Base-by-base conservation (phyloP, 75 land plant genomes). In the Ceratopteris richardii region DNA sequence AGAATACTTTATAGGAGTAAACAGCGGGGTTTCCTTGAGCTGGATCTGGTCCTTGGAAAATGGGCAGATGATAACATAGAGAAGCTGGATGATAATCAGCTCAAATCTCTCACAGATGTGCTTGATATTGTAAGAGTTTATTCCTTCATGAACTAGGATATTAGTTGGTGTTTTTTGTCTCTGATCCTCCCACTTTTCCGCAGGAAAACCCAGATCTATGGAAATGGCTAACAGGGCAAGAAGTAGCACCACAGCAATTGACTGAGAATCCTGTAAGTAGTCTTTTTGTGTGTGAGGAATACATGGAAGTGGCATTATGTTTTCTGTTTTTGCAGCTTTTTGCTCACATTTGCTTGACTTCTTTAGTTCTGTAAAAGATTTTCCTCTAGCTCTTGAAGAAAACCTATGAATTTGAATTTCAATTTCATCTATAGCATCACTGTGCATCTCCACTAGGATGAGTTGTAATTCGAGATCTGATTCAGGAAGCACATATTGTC, bases 151-250 rank as follows among this genome's bases (percentile, higher is more conserved):
- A n/a, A n/a, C n/a, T n/a, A n/a, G 37, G 37, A 33, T 9, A 33
- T 33, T 3, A 9, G 37, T 9, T 33, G 37, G 7, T 33, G 37
- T 33, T 33, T 33, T 9, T 33, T 33, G 9, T 9, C 37, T 4
- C 7, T 9, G 3, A 33, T 33, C 7, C 37, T 33, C 7, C 9
- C 37, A 3, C 9, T 30, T 26, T 47, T 33, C 54, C 31, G 30
- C 65, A 91, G 97, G 97, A 92, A 72, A 92, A 85, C 54, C 97
- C 97, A 20, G 90, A 88, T 57, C 60, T 88, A 42, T 92, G 97
- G 97, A 88, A 78, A 50, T 92, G 95, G 90, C 77, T 92, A 0
- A 82, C 83, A 48, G 78, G 80, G 12, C 97, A 92, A 62, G 97
- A 78, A 44, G 67, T 67, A 37, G 84, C 83, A 21, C 97, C 97